Percentiles rank a stretch among this genome's conserved stretches.
phyloP scores from a whole-genome alignment of 2,329 filamentous ascomycete genomes.

The Lecanosticta acicola region DNA sequence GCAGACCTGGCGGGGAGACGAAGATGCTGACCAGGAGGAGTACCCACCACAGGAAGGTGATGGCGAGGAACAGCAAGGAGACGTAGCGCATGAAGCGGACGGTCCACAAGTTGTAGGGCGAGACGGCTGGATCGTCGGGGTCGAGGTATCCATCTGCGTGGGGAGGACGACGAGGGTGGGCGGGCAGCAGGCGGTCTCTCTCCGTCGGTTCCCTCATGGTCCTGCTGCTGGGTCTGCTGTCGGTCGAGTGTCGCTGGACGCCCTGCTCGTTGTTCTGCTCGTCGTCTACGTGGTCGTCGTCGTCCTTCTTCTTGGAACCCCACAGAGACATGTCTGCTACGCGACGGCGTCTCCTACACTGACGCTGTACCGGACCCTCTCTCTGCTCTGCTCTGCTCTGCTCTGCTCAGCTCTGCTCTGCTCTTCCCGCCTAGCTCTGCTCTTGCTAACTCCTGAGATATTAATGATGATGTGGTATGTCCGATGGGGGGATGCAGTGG shows the following conservation, averaged over 20 bases:
- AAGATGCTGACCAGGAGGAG: constrained; percentile 84
- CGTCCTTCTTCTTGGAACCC: constrained; percentile 48
- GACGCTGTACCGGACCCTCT: no score
- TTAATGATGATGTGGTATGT: no score
- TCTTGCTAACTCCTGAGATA: no score
- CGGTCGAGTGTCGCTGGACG: constrained; percentile 21
- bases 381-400: no score
- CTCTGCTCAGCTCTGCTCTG: no score
- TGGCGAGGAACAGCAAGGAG: constrained; percentile 66
- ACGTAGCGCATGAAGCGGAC: constrained; percentile 74
- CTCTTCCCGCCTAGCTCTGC: no score
- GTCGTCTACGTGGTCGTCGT: constrained; percentile 33
- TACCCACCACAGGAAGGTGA: constrained; percentile 89
- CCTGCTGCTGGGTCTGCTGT: constrained; percentile 12
- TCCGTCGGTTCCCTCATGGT: constrained; percentile 50
- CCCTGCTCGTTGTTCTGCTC: constrained; percentile 28
- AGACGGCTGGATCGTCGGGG: constrained; percentile 75
- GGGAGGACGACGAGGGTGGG: constrained; percentile 44
- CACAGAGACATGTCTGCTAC: constrained; percentile 41
- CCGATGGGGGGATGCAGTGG: no score
- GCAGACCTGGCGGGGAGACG: constrained; percentile 79
- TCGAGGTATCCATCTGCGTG: constrained; percentile 63
- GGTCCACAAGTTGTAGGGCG: constrained; percentile 91
- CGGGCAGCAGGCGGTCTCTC: constrained; percentile 61
- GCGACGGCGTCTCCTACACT: no score